Evolutionary conservation across 495 filamentous ascomycete species (phyloP), one percentile per base, ranked within the genome.

Genomic region (Hypoxylon rickii): DNA sequence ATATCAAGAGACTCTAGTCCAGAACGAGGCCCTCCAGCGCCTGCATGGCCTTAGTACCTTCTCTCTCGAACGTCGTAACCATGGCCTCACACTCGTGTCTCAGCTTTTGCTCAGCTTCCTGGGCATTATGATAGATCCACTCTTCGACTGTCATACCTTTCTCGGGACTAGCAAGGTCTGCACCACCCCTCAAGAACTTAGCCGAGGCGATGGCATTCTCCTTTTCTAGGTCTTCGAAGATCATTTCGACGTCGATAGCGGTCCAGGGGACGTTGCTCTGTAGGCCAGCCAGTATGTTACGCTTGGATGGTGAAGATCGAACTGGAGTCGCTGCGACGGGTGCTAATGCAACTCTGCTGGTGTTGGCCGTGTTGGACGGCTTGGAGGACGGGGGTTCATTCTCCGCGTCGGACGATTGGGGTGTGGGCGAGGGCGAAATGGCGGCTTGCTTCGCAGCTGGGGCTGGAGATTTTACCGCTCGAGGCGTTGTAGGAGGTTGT

Each of bases 81-180:
- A 95, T 76, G 31, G 82, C 70, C 74, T 97, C 92, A 66, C 90
- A 96, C 69, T 93, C 89, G 24, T 73, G 67, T 61, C 85, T 87
- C 48, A 97, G 69, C 64, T 83, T 85, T 65, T 88, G 83, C 73
- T 96, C 91, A 1, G 86, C 90, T 56, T 83, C 75, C 60, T 80
- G 80, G 3, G 93, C 92, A 65, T 92, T 93, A 73, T 81, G 83
- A 45, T 79, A 74, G 37, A 98, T 86, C 94, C 94, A 98, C 70
- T 96, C 86, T 68, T 95, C 89, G 1, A 97, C 90, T 0, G 84
- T 90, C 90, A 98, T 92, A 32, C 81, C 81, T 76, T 87, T 90
- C 75, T 97, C 93, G 0, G 84, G 84, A 55, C 78, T 87, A 1
- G 83, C 86, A 55, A 98, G 69, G n/a, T 79, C 79, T 19, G 51